Base-by-base conservation (phyloP, 2,329 filamentous ascomycete genomes). In the Shiraia sp. region DNA sequence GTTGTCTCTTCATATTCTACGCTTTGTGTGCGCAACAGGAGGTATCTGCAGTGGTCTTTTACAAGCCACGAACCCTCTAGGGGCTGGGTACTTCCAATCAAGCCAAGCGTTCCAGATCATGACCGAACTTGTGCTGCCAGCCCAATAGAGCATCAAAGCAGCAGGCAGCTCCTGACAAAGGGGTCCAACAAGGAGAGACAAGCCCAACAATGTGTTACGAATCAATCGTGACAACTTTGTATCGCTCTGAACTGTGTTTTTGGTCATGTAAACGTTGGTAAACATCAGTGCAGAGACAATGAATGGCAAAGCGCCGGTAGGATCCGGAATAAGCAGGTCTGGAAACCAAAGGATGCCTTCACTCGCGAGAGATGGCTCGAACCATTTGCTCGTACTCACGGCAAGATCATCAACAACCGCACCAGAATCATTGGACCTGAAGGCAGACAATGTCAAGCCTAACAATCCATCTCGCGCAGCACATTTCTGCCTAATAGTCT, bases 261-360 rank as follows among this genome's bases (percentile, higher is more conserved):
- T 63, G 10, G 50, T 47, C 8, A 53, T 45, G 35, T 59, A 66
- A 7, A 81, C 61, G 47, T 79, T 80, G 6, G 72, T 47, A 12
- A 81, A 61, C 42, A 82, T 75, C 4, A 74, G 67, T 1, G 63
- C 69, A 0, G 74, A 75, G 15, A 81, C 67, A 3, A 75, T 42
- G 28, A 75, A 68, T 0, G 80, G 79, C 2, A 83, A 68, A 2
- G 71, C 50, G 2, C 75, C 65, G 2, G 72, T 73, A 0, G 79
- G 72, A 51, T 85, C 82, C 7, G 78, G 66, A 0, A 72, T 55
- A 4, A 79, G 66, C 10, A 86, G 72, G 57, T 85, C 73, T 1
- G 75, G 72, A 41, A 83, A 83, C 81, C 81, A 86, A 2, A 82
- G 68, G 3, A 76, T 72, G n/a, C 81, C 81, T 65, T 83, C 81